These are phyloP conservation scores for Prunus fruticosa DNA, from an alignment of 306 rosid genomes.

Conservation along the genomic window DNA sequence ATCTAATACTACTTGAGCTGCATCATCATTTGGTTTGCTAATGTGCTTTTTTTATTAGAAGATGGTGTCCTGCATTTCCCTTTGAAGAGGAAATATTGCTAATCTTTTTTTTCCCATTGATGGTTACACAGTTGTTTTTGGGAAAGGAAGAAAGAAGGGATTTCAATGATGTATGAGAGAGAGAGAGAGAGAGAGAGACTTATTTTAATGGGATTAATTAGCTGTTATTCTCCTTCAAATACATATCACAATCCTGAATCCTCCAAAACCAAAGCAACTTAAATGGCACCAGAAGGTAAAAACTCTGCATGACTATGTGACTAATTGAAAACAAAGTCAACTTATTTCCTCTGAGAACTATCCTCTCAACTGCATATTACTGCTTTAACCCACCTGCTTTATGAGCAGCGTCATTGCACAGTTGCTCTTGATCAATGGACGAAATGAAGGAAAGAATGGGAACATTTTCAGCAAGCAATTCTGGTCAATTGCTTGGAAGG, in stretches of 20 bases:
- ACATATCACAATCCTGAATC: background rate
- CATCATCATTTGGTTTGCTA: too few species aligned
- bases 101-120: too few species aligned
- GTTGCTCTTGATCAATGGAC: background rate
- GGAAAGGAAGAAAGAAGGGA: background rate
- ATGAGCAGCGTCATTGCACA: background rate
- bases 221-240: background rate
- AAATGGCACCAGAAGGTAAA: background rate
- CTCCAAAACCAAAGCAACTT: background rate
- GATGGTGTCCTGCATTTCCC: too few species aligned
- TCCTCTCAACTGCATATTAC: background rate
- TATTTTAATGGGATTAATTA: background rate
- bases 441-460: background rate
- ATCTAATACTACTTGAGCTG: too few species aligned
- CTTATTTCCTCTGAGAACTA: background rate
- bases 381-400: background rate
- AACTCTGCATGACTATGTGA: background rate
- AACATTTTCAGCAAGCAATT: conserved; percentile 14
- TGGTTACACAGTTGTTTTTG: background rate
- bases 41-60: too few species aligned
- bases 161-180: background rate
- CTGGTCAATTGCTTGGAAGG: background rate
- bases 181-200: too few species aligned
- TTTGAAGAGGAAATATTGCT: too few species aligned
- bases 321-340: background rate